Evolutionary conservation across 2,329 filamentous ascomycete species (phyloP).

Genomic region (Didymella glomerata): DNA sequence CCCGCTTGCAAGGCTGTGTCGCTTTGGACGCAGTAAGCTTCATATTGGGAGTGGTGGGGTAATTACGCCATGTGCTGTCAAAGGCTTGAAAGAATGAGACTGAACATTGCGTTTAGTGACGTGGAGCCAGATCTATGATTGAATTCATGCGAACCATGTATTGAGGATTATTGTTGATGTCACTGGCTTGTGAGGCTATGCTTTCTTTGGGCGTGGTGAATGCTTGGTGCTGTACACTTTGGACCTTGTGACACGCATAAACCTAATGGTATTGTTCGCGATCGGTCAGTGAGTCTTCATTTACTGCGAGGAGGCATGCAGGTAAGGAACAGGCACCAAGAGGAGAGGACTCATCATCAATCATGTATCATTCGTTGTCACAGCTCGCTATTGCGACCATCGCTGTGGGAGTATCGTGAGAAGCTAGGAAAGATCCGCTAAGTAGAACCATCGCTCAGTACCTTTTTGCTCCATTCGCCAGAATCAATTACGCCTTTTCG

Average conservation of each 20-base stretch:
- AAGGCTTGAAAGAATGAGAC: neutral
- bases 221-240: too few species aligned
- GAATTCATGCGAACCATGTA: too few species aligned
- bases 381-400: conserved; percentile 18
- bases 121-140: neutral
- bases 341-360: neutral
- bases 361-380: conserved; percentile 21
- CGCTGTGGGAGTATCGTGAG: conserved; percentile 22
- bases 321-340: too few species aligned
- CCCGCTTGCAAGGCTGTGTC: neutral
- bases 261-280: neutral
- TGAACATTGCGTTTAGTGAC: neutral
- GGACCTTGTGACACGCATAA: neutral
- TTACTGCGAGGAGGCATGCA: neutral
- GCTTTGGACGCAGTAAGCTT: neutral
- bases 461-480: conserved; percentile 23
- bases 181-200: too few species aligned
- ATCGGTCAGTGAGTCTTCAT: neutral
- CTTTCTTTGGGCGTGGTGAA: too few species aligned
- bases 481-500: conserved; percentile 18
- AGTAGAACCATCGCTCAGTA: conserved; percentile 22
- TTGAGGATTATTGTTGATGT: too few species aligned
- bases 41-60: neutral
- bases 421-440: conserved; percentile 23
- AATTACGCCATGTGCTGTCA: neutral